A percentile compares a stretch with the other conserved stretches of the same genome.
These are phyloP conservation scores for Rugonectria rugulosa DNA, from an alignment of 2,329 filamentous ascomycete genomes.

Conservation along the genomic window DNA sequence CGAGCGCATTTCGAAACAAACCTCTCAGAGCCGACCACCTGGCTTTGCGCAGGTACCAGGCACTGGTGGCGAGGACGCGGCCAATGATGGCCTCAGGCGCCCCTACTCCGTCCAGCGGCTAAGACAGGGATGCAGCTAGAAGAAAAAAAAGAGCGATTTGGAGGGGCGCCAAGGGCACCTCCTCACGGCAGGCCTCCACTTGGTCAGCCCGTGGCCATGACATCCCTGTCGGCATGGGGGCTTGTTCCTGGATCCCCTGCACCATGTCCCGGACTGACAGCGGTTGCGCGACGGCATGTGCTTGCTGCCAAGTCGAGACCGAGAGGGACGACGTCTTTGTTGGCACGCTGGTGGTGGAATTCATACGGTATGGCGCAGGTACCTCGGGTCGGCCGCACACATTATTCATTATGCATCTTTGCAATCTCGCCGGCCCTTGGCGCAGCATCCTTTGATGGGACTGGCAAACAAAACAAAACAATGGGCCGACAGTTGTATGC, in stretches of 20 bases:
- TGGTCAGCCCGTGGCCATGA: conserved; percentile 14
- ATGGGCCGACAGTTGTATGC: no score
- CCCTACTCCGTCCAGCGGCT: neutral
- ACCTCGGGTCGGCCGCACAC: no score
- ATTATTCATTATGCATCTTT: no score
- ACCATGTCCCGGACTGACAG: conserved; percentile 29
- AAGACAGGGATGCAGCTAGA: conserved; percentile 33
- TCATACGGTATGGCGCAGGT: conserved; percentile 25
- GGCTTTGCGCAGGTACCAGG: conserved; percentile 53
- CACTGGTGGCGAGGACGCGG: conserved; percentile 35
- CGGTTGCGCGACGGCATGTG: conserved; percentile 24
- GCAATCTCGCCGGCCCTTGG: no score
- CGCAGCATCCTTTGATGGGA: no score
- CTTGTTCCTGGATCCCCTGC: conserved; percentile 15
- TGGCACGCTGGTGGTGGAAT: conserved; percentile 15
- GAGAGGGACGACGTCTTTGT: conserved; percentile 11
- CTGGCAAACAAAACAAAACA: no score
- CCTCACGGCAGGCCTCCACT: conserved; percentile 25
- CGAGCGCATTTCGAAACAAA: conserved; percentile 34
- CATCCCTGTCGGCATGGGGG: neutral
- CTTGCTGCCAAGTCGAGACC: conserved; percentile 10
- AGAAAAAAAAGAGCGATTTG: conserved; percentile 35
- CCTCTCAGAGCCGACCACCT: conserved; percentile 51
- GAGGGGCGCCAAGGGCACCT: no score
- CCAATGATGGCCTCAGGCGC: conserved; percentile 41